Evolutionary conservation across 2,329 filamentous ascomycete species (phyloP), one percentile per base, ranked within the genome.

Genomic region (Arthrinium phaeospermum): DNA sequence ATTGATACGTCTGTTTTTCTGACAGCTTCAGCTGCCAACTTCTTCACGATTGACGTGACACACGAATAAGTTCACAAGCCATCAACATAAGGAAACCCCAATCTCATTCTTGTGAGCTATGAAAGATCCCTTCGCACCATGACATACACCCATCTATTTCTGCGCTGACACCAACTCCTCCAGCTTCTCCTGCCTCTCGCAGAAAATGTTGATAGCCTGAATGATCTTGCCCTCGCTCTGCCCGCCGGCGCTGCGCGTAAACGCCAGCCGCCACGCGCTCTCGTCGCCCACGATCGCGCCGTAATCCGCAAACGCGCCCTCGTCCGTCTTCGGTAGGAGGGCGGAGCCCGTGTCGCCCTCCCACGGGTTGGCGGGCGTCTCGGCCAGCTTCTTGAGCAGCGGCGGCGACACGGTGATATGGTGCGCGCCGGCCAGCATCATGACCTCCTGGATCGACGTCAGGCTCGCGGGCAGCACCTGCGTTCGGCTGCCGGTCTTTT

Each of bases 371-470:
- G 79, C 75, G 0, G 82, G 76, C 16, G 82, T 82, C 16, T 80
- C 78, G 0, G 84, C 81, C n/a, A 90, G 82, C 46, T 85, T 80
- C 12, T 79, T 79, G 37, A 92, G 80, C 2, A 91, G 79, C 0
- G 80, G 80, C 0, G 90, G 89, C 0, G 89, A 83, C 47, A 92
- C 83, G 0, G 90, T 91, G 30, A 92, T 86, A 77, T 90, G 87
- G 49, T 90, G 82, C 1, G 87, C 86, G 0, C 90, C 89, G 1
- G 88, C 87, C 1, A 92, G 82, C 67, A 82, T 82, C 82, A 90
- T 87, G n/a, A 90, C 86, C 75, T 92, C 89, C 1, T 87, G 84
- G 1, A 86, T 84, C 0, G 85, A 88, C 0, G 88, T 90, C 67
- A 92, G 80, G 47, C 87, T 89, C 3, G 89, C 89, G 0, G 87